Evolutionary conservation across 129 eudicot species (phyloP).

Genomic region (Pseudognaphalium luteoalbum): DNA sequence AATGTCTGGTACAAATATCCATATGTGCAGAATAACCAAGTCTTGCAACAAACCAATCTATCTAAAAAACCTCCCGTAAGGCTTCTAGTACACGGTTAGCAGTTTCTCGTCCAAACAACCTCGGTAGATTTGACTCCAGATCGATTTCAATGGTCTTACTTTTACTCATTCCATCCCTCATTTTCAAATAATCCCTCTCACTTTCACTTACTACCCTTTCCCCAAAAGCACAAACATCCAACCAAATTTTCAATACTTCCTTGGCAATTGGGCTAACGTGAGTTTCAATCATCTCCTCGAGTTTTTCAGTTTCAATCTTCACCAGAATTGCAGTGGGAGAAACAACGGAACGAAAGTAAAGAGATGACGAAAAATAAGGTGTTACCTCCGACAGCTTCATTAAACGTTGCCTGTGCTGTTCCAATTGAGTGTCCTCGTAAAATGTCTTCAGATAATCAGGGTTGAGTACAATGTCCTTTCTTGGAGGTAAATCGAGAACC

Average conservation of each 20-base stretch:
- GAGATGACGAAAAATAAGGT: constrained; percentile 70
- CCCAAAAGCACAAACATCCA: constrained; percentile 60
- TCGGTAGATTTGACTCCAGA: constrained; percentile 70
- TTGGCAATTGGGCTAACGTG: constrained; percentile 52
- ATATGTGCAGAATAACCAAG: neutral
- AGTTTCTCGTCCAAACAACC: constrained; percentile 81
- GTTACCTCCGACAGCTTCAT: constrained; percentile 60
- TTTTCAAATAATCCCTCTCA: constrained; percentile 48
- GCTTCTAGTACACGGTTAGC: constrained; percentile 59
- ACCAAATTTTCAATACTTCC: constrained; percentile 64
- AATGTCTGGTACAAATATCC: neutral
- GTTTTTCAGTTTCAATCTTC: constrained; percentile 45
- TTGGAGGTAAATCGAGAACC: constrained; percentile 75
- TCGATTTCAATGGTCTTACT: constrained; percentile 80
- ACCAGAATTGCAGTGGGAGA: constrained; percentile 79
- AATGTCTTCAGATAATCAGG: constrained; percentile 78
- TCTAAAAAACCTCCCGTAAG: constrained; percentile 40
- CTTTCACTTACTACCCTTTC: constrained; percentile 44
- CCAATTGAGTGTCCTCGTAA: constrained; percentile 77
- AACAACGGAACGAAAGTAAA: constrained; percentile 59
- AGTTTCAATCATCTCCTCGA: constrained; percentile 69
- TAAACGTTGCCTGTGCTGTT: constrained; percentile 61
- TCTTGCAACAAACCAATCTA: neutral
- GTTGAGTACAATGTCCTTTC: constrained; percentile 76
- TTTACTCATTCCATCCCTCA: constrained; percentile 64